Percentiles rank a stretch among this genome's conserved stretches.
Conservation (phyloP, 2,329 filamentous ascomycete species). For the Trichoderma hamatum region DNA sequence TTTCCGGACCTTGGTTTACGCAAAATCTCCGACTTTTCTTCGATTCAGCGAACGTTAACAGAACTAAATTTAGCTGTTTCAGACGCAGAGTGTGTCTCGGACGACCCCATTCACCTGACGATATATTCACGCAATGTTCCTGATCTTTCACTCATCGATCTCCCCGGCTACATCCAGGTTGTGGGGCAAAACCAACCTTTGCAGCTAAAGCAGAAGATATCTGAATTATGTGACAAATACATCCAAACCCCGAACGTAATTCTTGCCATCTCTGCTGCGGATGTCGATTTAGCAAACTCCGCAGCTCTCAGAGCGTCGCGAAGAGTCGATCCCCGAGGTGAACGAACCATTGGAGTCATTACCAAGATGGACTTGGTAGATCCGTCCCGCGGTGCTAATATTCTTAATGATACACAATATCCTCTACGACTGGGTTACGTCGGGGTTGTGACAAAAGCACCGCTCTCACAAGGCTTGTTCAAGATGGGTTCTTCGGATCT, state of each 20-base stretch:
- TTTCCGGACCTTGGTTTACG: conserved; percentile 90
- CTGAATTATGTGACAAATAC: conserved; percentile 96
- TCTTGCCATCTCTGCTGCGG: conserved; percentile 93
- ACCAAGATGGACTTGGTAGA: conserved; percentile 99
- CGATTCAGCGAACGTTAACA: conserved; percentile 90
- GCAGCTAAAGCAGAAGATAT: conserved; percentile 92
- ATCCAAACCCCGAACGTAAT: conserved; percentile 96
- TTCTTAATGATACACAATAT: conserved; percentile 89
- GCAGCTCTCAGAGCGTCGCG: conserved; percentile 87
- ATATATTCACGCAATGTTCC: conserved; percentile 96
- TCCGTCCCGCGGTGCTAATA: conserved; percentile 71
- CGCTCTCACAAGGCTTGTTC: conserved; percentile 72
- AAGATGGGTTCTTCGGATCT: conserved; percentile 81
- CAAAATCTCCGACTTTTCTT: conserved; percentile 87
- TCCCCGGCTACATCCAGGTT: conserved; percentile 97
- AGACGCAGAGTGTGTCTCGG: conserved; percentile 86
- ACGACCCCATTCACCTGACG: conserved; percentile 93
- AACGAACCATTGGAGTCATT: conserved; percentile 96
- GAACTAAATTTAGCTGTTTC: conserved; percentile 94
- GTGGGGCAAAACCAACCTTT: conserved; percentile 86
- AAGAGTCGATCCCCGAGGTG: conserved; percentile 88
- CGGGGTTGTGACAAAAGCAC: conserved; percentile 86
- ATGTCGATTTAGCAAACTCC: conserved; percentile 96
- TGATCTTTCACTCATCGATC: conserved; percentile 91
- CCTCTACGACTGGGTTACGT: conserved; percentile 94